Evolutionary conservation across 495 filamentous ascomycete genomes (phyloP).

Genomic region (Jackrogersella minutella): DNA sequence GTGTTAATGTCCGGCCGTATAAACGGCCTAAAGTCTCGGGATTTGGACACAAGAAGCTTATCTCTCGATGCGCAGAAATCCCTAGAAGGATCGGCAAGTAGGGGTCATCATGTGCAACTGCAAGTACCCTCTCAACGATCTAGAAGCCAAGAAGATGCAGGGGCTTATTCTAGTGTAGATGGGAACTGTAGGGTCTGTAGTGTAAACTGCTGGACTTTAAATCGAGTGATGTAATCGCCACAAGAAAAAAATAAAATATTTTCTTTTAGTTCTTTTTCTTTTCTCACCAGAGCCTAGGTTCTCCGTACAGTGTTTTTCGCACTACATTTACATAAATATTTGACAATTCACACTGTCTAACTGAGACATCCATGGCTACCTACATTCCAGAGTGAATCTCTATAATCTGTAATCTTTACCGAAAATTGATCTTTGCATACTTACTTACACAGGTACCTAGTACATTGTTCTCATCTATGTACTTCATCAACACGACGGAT

Average conservation of each 20-base stretch:
- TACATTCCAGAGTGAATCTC: neutral
- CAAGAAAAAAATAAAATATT: conserved; percentile 19
- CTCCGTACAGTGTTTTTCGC: conserved; percentile 26
- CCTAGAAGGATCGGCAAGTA: conserved; percentile 8
- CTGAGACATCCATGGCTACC: neutral
- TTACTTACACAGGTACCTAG: too few species aligned
- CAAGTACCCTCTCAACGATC: conserved; percentile 3
- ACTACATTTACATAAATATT: neutral
- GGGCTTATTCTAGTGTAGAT: neutral
- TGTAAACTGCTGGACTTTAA: neutral
- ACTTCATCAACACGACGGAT: too few species aligned
- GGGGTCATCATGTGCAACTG: conserved; percentile 14
- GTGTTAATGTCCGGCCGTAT: neutral
- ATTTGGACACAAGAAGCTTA: conserved; percentile 1
- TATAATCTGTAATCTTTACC: too few species aligned
- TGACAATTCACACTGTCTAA: neutral
- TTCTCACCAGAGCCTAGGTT: too few species aligned
- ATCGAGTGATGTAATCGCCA: conserved; percentile 33
- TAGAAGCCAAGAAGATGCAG: neutral
- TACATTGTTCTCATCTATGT: too few species aligned
- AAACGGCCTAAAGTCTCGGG: neutral
- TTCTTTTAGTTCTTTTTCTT: neutral
- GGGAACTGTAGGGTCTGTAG: conserved; percentile 6
- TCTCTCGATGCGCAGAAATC: conserved; percentile 11
- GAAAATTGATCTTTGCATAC: too few species aligned